A percentile compares a stretch with the other conserved stretches of the same genome.
Evolutionary conservation across 1,284 basidiomycete species (phyloP).

Genomic region (Chalciporus sp.): DNA sequence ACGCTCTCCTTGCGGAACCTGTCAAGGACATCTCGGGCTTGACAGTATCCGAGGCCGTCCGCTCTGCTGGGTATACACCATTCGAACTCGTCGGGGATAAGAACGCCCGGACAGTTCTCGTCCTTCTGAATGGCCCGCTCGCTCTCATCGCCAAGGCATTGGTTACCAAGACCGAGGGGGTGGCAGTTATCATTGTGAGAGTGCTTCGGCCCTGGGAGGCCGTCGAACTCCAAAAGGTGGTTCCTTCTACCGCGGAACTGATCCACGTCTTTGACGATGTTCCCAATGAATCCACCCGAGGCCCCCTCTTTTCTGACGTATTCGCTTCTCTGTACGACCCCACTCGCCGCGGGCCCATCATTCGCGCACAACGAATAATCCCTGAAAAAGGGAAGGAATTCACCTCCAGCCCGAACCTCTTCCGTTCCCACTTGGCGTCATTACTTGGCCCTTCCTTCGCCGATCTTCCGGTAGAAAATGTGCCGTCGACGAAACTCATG

Average conservation of each 20-base stretch:
- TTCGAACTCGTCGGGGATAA: constrained; percentile 72
- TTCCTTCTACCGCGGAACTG: constrained; percentile 59
- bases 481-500: constrained; percentile 49
- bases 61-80: constrained; percentile 56
- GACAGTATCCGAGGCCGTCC: constrained; percentile 50
- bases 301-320: constrained; percentile 72
- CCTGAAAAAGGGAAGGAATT: constrained; percentile 58
- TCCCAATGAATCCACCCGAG: constrained; percentile 60
- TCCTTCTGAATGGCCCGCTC: constrained; percentile 71
- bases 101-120: constrained; percentile 58
- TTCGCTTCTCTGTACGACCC: constrained; percentile 59
- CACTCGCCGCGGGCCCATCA: constrained; percentile 40
- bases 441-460: constrained; percentile 30
- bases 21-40: constrained; percentile 33
- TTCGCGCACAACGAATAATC: constrained; percentile 61
- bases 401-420: constrained; percentile 45
- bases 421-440: constrained; percentile 48
- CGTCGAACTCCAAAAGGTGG: constrained; percentile 51
- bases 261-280: constrained; percentile 80
- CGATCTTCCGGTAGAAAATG: constrained; percentile 23
- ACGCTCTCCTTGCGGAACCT: constrained; percentile 40
- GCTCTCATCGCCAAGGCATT: constrained; percentile 58
- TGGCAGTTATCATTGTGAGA: constrained; percentile 71
- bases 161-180: constrained; percentile 44
- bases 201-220: constrained; percentile 79